These are phyloP conservation scores for Paramecium sexaurelia DNA, from an alignment of 73 alveolate genomes.

Conservation along the genomic window DNA sequence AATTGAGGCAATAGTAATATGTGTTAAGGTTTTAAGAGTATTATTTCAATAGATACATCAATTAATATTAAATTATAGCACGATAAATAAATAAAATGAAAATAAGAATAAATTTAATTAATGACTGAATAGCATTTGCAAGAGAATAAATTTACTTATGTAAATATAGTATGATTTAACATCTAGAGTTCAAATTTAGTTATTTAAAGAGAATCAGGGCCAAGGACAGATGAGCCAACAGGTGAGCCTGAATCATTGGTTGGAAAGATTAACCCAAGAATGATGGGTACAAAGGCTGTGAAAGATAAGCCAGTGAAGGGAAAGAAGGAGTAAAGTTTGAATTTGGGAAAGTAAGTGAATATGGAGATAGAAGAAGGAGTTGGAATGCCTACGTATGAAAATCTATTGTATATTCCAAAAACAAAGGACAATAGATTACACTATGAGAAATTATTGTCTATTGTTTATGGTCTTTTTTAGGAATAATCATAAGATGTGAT, in stretches of 20 bases:
- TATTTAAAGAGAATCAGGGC: conserved; percentile 66
- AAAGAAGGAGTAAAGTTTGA: conserved; percentile 68
- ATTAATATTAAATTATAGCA: not conserved
- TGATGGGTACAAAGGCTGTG: conserved; percentile 91
- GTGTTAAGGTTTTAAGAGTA: too few relatives aligned
- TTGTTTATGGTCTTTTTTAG: conserved; percentile 82
- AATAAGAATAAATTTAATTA: not conserved
- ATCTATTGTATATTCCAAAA: conserved; percentile 85
- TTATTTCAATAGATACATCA: too few relatives aligned
- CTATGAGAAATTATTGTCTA: conserved; percentile 81
- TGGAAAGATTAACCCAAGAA: conserved; percentile 80
- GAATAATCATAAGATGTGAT: conserved; percentile 85
- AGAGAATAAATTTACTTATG: conserved; percentile 37
- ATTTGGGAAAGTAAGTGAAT: conserved; percentile 51
- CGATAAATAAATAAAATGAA: not conserved
- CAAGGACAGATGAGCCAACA: conserved; percentile 82
- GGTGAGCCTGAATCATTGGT: conserved; percentile 96
- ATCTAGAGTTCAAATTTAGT: conserved; percentile 58
- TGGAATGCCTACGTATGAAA: conserved; percentile 70
- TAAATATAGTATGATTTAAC: not conserved
- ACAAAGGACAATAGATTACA: conserved; percentile 90
- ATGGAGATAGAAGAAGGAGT: conserved; percentile 54
- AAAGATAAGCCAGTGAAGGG: conserved; percentile 85
- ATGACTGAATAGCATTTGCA: conserved; percentile 43
- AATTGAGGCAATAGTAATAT: too few relatives aligned